Evolutionary conservation across 2,329 filamentous ascomycete species (phyloP).

Genomic region (Alternaria novae-zelandiae): DNA sequence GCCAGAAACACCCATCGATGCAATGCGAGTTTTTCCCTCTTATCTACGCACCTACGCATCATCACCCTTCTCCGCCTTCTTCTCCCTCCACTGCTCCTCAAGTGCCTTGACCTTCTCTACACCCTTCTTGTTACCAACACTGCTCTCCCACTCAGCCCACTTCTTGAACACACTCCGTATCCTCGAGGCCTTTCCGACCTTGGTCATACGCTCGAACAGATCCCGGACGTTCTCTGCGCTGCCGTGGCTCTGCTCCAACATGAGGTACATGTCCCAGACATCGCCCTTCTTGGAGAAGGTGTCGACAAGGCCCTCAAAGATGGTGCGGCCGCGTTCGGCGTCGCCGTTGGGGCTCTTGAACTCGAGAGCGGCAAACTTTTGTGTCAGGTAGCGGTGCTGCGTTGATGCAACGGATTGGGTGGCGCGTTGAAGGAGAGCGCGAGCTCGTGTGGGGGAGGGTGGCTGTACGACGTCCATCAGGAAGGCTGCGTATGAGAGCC

Average conservation of each 20-base stretch:
- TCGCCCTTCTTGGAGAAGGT: constrained; percentile 90
- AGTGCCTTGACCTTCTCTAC: constrained; percentile 73
- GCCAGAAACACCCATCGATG: constrained; percentile 2
- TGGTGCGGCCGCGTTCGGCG: constrained; percentile 87
- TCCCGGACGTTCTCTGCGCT: constrained; percentile 68
- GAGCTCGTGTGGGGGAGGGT: constrained; percentile 76
- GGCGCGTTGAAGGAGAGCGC: constrained; percentile 80
- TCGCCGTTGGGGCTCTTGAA: constrained; percentile 85
- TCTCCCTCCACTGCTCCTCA: constrained; percentile 73
- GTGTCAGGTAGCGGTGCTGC: constrained; percentile 75
- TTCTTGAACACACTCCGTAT: constrained; percentile 89
- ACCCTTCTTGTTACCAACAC: constrained; percentile 70
- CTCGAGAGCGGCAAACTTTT: constrained; percentile 90
- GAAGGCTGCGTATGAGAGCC: constrained; percentile 95
- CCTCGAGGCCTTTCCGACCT: constrained; percentile 74
- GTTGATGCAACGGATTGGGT: constrained; percentile 78
- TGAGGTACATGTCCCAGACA: constrained; percentile 89
- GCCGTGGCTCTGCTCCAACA: constrained; percentile 74
- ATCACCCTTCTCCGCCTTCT: constrained; percentile 23
- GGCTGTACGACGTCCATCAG: constrained; percentile 75
- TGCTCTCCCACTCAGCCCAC: constrained; percentile 88
- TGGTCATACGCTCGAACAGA: constrained; percentile 81
- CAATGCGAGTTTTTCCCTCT: background rate
- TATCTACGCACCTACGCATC: constrained; percentile 8
- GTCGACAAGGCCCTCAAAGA: constrained; percentile 86